Evolutionary conservation across 2,329 filamentous ascomycete species (phyloP).

Genomic region (Zopfia rhizophila): DNA sequence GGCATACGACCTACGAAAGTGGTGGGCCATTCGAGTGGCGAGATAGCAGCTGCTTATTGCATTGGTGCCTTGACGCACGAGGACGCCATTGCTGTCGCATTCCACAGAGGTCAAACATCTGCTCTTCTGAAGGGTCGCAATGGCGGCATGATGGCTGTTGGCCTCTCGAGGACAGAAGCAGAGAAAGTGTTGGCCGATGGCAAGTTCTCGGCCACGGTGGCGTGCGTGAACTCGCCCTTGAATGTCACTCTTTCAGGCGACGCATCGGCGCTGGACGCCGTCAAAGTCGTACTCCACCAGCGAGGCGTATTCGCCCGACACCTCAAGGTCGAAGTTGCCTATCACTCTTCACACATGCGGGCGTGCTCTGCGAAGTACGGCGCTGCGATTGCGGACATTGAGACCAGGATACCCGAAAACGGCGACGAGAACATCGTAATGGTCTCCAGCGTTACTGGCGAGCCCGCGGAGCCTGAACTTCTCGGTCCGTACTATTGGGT

Average conservation of each 20-base stretch:
- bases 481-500: constrained; percentile 34
- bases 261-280: constrained; percentile 41
- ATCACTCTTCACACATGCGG: constrained; percentile 56
- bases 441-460: constrained; percentile 20
- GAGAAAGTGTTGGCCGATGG: no score
- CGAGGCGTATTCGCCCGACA: constrained; percentile 49
- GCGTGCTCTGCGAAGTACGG: constrained; percentile 40
- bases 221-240: constrained; percentile 44
- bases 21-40: constrained; percentile 45
- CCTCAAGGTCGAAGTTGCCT: constrained; percentile 54
- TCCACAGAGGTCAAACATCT: constrained; percentile 27
- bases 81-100: constrained; percentile 25
- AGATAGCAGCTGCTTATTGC: constrained; percentile 45
- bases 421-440: constrained; percentile 13
- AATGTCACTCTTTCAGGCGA: constrained; percentile 58
- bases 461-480: no score
- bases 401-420: not conserved
- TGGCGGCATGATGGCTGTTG: constrained; percentile 39
- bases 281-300: constrained; percentile 41
- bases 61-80: constrained; percentile 11
- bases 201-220: constrained; percentile 17
- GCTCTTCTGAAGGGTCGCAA: constrained; percentile 4
- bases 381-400: constrained; percentile 4
- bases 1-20: constrained; percentile 23
- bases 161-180: constrained; percentile 32